Conservation (phyloP, 257 asterid species). For the Echium plantagineum region DNA sequence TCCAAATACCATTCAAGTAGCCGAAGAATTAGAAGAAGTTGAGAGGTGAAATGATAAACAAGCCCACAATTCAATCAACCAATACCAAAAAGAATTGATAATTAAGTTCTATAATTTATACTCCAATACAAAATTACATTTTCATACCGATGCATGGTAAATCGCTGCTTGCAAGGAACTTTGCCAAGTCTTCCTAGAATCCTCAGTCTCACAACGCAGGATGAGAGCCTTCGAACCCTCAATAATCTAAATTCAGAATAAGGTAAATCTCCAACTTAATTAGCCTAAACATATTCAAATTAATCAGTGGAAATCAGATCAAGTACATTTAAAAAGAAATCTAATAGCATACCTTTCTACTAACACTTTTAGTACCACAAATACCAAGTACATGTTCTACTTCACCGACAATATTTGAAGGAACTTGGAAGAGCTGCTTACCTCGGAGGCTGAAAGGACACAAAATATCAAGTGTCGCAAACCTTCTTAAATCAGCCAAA, state of each 20-base stretch:
- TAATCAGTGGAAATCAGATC: neutral
- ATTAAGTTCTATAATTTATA: neutral
- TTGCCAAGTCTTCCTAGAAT: slow-evolving; percentile 69
- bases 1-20: too few relatives aligned
- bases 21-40: too few relatives aligned
- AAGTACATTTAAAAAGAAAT: slow-evolving; percentile 7
- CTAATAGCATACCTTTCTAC: slow-evolving; percentile 38
- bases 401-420: slow-evolving; percentile 55
- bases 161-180: slow-evolving; percentile 76
- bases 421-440: slow-evolving; percentile 76
- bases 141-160: slow-evolving; percentile 77
- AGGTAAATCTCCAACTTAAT: slow-evolving; percentile 14
- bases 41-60: too few relatives aligned
- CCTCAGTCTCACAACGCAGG: slow-evolving; percentile 68
- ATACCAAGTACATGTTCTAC: slow-evolving; percentile 65
- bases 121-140: slow-evolving; percentile 3
- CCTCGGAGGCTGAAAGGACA: slow-evolving; percentile 55
- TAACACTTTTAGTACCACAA: slow-evolving; percentile 51
- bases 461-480: slow-evolving; percentile 8
- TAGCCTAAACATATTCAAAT: slow-evolving; percentile 2
- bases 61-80: neutral
- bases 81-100: neutral
- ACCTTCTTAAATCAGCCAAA: neutral
- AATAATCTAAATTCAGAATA: slow-evolving; percentile 36
- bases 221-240: slow-evolving; percentile 76